Evolutionary conservation across 1,284 basidiomycete species (phyloP).

Genomic region (Boletus subluridellus): DNA sequence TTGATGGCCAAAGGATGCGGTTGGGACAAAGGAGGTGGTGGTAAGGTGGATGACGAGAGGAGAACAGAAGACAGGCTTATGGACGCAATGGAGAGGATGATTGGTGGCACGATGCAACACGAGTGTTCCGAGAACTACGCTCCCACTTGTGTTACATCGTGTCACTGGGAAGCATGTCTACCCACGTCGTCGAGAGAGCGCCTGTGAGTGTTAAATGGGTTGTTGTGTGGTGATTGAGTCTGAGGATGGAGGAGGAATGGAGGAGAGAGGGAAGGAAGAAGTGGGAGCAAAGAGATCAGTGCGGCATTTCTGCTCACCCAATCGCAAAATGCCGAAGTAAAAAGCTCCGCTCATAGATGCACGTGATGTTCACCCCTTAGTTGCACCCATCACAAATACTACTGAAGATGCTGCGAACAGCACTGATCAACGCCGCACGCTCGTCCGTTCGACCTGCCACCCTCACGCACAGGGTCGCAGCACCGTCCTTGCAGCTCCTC

Average conservation of each 20-base stretch:
- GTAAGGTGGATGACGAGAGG: background rate
- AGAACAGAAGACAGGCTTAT: background rate
- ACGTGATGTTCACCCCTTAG: slow-evolving; percentile 14
- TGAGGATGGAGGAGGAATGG: background rate
- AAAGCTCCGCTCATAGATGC: background rate
- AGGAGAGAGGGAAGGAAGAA: background rate
- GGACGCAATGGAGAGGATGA: background rate
- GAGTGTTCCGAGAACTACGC: slow-evolving; percentile 50
- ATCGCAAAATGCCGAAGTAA: slow-evolving; percentile 23
- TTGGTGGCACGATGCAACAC: slow-evolving; percentile 23
- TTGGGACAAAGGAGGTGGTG: background rate
- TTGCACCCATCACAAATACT: background rate
- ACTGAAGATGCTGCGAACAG: slow-evolving; percentile 27
- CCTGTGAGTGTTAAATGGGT: background rate
- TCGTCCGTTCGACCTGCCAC: slow-evolving; percentile 9
- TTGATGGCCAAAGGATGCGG: background rate
- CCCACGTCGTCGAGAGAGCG: background rate
- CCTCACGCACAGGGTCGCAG: background rate
- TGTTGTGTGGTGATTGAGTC: background rate
- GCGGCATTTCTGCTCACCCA: slow-evolving; percentile 34
- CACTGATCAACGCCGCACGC: slow-evolving; percentile 17
- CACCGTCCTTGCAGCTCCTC: slow-evolving; percentile 11
- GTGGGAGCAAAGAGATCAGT: background rate
- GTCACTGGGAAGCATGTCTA: background rate
- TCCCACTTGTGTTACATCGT: slow-evolving; percentile 39